phyloP scores from a whole-genome alignment of 1,284 basidiomycete genomes.

The Microbotryomycetes sp. region DNA sequence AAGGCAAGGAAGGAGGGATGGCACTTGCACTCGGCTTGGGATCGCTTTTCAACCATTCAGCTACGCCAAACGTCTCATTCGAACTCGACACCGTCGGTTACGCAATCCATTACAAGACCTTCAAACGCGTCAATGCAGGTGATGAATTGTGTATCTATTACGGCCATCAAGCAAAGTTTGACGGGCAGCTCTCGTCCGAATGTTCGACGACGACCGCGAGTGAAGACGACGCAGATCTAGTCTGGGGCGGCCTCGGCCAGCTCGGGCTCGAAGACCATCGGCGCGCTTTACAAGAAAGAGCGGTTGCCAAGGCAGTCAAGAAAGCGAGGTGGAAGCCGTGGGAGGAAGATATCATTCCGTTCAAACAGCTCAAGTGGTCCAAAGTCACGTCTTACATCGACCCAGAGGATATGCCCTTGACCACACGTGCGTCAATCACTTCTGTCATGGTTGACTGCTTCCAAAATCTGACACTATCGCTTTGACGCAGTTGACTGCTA shows the following conservation, averaged over 20 bases:
- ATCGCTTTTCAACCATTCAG: conserved; percentile 70
- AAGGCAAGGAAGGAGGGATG: conserved; percentile 58
- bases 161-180: conserved; percentile 45
- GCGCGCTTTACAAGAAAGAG: not conserved
- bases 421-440: conserved; percentile 7
- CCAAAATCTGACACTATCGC: too few relatives aligned
- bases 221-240: conserved; percentile 12
- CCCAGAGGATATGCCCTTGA: conserved; percentile 39
- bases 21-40: conserved; percentile 80
- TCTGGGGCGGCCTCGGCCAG: conserved; percentile 19
- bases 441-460: not conserved
- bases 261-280: not conserved
- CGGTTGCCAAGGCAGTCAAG: not conserved
- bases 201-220: not conserved
- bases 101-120: conserved; percentile 60
- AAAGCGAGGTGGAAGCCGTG: conserved; percentile 35
- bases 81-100: conserved; percentile 48
- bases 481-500: conserved; percentile 24
- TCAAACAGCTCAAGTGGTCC: conserved; percentile 34
- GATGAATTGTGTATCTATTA: conserved; percentile 78
- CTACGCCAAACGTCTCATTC: conserved; percentile 62
- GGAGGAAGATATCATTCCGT: conserved; percentile 51
- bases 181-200: too few relatives aligned
- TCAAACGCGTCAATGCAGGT: conserved; percentile 49
- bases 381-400: conserved; percentile 41